A percentile compares a stretch with the other conserved stretches of the same genome.
These are phyloP conservation scores for Salix suchowensis DNA, from an alignment of 345 rosid species.

Conservation along the genomic window DNA sequence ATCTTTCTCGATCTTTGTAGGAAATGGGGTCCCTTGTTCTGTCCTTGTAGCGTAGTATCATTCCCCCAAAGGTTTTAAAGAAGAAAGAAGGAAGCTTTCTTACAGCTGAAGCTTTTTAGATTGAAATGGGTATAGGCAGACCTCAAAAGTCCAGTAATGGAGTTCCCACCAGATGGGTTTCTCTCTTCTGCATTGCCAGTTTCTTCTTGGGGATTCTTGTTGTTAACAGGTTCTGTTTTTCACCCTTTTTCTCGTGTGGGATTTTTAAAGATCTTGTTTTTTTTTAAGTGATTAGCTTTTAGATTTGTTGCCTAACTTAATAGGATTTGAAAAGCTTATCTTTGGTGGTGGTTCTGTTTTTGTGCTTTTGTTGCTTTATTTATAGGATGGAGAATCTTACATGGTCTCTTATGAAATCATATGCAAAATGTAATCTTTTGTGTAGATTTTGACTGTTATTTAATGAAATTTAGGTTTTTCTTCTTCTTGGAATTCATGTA, in stretches of 20 bases:
- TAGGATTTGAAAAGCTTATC: conserved; percentile 2
- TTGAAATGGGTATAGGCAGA: conserved; percentile 55
- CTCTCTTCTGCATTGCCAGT: conserved; percentile 63
- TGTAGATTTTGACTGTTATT: conserved; percentile 10
- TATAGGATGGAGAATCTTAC: conserved; percentile 6
- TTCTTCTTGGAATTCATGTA: not conserved
- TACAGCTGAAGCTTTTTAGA: conserved; percentile 24
- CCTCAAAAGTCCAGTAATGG: conserved; percentile 54
- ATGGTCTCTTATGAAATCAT: conserved; percentile 5
- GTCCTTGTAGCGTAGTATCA: conserved; percentile 7
- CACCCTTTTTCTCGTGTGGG: conserved; percentile 4
- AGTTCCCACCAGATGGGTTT: conserved; percentile 65
- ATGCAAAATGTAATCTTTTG: conserved; percentile 12
- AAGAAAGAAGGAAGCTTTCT: conserved; percentile 25
- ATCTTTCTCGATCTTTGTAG: conserved; percentile 5
- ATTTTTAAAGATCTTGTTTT: conserved; percentile 40
- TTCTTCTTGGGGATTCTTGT: conserved; percentile 66
- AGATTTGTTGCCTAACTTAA: conserved; percentile 3
- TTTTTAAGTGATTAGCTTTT: conserved; percentile 18
- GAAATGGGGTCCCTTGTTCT: conserved; percentile 20
- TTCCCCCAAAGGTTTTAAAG: conserved; percentile 5
- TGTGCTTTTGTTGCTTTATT: not conserved
- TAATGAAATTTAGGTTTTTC: not conserved
- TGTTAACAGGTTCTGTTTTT: conserved; percentile 52
- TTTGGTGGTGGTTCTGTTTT: not conserved